Percentiles rank a stretch among this genome's conserved stretches.
phyloP scores from a whole-genome alignment of 352 stramenopile genomes.

The Phytophthora hybrid region DNA sequence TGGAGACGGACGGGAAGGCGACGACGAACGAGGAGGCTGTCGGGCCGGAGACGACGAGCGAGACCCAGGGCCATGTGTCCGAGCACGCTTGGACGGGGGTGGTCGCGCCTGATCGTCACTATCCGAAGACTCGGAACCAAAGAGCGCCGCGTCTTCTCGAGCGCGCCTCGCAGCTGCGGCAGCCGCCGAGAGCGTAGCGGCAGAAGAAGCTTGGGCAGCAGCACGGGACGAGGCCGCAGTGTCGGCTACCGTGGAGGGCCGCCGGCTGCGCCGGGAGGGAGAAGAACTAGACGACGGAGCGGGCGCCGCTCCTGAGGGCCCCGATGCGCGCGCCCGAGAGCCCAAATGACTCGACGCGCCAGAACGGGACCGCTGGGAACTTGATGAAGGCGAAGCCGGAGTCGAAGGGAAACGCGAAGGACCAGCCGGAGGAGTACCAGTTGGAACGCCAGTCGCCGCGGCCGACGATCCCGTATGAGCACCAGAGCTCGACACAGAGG shows the following conservation, averaged over 20 bases:
- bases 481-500: too few relatives aligned
- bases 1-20: too few relatives aligned
- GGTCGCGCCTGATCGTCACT: neutral
- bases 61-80: too few relatives aligned
- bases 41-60: too few relatives aligned
- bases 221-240: neutral
- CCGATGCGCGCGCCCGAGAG: too few relatives aligned
- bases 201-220: neutral
- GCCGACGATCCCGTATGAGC: too few relatives aligned
- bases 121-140: neutral
- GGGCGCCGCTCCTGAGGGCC: too few relatives aligned
- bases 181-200: too few relatives aligned
- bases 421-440: too few relatives aligned
- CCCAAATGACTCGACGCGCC: neutral
- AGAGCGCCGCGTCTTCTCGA: neutral
- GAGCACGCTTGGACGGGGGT: neutral
- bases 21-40: too few relatives aligned
- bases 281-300: neutral
- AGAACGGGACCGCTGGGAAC: too few relatives aligned
- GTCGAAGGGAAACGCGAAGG: neutral
- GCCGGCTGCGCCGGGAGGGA: neutral
- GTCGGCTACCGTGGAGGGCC: neutral
- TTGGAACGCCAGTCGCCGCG: too few relatives aligned
- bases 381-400: neutral
- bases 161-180: neutral